These are phyloP conservation scores for Zalerion maritima DNA, from an alignment of 495 filamentous ascomycete genomes.

Conservation along the genomic window DNA sequence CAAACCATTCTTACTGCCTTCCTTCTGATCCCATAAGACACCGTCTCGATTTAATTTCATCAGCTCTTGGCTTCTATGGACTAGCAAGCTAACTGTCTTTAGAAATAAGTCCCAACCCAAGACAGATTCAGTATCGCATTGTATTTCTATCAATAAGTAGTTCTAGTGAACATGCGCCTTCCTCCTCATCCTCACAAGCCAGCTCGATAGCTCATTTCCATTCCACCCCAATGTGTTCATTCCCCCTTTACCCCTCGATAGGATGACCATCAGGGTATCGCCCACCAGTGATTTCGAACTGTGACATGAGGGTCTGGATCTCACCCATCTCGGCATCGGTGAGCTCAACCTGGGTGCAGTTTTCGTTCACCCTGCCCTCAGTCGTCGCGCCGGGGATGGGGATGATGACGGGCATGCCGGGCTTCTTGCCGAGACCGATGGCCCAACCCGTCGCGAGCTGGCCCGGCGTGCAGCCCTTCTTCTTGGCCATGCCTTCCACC, in stretches of 20 bases:
- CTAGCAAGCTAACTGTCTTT: neutral
- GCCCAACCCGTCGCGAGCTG: constrained; percentile 75
- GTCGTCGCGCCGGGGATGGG: constrained; percentile 68
- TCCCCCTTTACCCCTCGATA: constrained; percentile 9
- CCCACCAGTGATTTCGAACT: constrained; percentile 25
- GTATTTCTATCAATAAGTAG: neutral
- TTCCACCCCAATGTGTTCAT: constrained; percentile 17
- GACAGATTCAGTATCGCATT: neutral
- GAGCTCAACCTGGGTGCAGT: constrained; percentile 27
- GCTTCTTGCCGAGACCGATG: constrained; percentile 31
- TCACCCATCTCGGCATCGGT: constrained; percentile 32
- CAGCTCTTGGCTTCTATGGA: neutral
- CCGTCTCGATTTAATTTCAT: constrained; percentile 3
- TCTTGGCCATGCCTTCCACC: constrained; percentile 48
- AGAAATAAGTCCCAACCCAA: too few species aligned
- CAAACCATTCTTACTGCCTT: constrained; percentile 2
- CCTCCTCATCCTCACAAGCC: too few species aligned
- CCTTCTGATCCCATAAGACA: constrained; percentile 5
- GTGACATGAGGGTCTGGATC: constrained; percentile 30
- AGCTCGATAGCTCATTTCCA: neutral
- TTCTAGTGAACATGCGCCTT: neutral
- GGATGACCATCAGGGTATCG: constrained; percentile 22
- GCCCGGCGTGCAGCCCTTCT: constrained; percentile 55
- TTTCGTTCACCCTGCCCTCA: constrained; percentile 33
- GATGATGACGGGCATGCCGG: constrained; percentile 56